Base-by-base conservation (phyloP, 176 grass and related monocot genomes). In the Cenchrus purpureus region DNA sequence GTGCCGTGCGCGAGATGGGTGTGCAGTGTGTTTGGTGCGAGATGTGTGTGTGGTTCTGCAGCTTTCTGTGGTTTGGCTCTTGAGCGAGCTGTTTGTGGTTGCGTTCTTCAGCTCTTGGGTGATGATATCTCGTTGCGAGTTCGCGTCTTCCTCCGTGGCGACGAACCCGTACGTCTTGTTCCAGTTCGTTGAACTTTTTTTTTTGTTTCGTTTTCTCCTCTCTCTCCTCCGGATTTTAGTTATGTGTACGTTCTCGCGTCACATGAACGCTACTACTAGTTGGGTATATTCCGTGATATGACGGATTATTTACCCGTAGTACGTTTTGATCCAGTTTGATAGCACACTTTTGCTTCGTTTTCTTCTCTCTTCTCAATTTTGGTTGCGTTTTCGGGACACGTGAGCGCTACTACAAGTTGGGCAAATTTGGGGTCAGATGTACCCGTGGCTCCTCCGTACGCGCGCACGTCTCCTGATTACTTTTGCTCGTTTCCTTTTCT, bases 101-200 rank as follows among this genome's bases (percentile, higher is more conserved):
- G 34, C 8, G 32, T 46, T 46, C 7, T 46, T 46, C 7, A 6
- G 45, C 28, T 48, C 64, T 61, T 50, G 42, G 4, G 25, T 17
- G 17, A 8, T 54, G 8, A 0, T 66, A 15, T 52, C 52, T 67
- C 46, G 22, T 12, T 51, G 31, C 61, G 76, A 31, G 59, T 64
- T 79, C 76, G 4, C 58, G 76, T 6, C 57, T 78, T 78, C n/a
- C 12, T 9, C 40, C 11, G 42, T 63, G 76, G 76, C 76, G 25
- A 65, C 7, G 58, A 51, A 12, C 77, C 48, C 45, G 50, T 19
- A 12, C 13, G 51, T 29, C 25, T 10, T 53, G 13, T 17, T 43
- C 13, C 12, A 4, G 64, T 16, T 66, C 3, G 64, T 16, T 66
- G 31, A 66, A 66, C 13, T 3, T 40, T 34, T 46, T 40, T 34